phyloP scores from a whole-genome alignment of 2,329 filamentous ascomycete species.

The Cytospora schulzeri region DNA sequence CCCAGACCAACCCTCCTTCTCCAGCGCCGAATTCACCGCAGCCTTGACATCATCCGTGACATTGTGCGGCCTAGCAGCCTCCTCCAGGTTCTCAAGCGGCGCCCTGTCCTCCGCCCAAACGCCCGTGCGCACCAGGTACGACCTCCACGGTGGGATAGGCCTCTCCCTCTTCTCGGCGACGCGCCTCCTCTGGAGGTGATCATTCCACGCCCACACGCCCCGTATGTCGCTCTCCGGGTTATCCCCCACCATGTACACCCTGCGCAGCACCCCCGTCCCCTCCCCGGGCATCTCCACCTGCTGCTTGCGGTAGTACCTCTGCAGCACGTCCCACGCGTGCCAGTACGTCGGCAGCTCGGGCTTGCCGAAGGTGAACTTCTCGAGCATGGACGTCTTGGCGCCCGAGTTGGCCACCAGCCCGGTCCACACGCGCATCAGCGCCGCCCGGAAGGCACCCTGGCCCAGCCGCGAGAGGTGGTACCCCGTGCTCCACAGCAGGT shows the following conservation, averaged over 20 bases:
- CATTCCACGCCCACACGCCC: constrained; percentile 77
- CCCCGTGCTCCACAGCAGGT: constrained; percentile 84
- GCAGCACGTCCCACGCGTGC: constrained; percentile 77
- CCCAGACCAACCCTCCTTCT: constrained; percentile 51
- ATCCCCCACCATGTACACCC: constrained; percentile 93
- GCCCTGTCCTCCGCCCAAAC: constrained; percentile 59
- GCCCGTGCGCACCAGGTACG: constrained; percentile 77
- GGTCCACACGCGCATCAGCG: constrained; percentile 54
- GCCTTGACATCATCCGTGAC: constrained; percentile 73
- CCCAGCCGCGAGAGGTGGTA: constrained; percentile 86
- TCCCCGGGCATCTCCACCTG: constrained; percentile 49
- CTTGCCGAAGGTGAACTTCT: constrained; percentile 68
- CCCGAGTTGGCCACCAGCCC: constrained; percentile 52
- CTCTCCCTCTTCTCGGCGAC: constrained; percentile 50
- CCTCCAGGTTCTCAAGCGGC: background rate
- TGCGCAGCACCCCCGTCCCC: constrained; percentile 48
- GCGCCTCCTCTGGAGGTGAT: constrained; percentile 33
- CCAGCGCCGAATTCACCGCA: constrained; percentile 76
- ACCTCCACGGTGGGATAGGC: constrained; percentile 64
- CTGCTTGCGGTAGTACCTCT: constrained; percentile 46
- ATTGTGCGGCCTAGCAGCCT: background rate
- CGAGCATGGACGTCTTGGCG: constrained; percentile 53
- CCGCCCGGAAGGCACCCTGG: constrained; percentile 86
- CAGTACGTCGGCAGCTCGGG: constrained; percentile 76
- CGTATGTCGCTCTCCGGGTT: constrained; percentile 88